Conservation (phyloP, 2,329 filamentous ascomycete genomes). For the Penicillium sp. region DNA sequence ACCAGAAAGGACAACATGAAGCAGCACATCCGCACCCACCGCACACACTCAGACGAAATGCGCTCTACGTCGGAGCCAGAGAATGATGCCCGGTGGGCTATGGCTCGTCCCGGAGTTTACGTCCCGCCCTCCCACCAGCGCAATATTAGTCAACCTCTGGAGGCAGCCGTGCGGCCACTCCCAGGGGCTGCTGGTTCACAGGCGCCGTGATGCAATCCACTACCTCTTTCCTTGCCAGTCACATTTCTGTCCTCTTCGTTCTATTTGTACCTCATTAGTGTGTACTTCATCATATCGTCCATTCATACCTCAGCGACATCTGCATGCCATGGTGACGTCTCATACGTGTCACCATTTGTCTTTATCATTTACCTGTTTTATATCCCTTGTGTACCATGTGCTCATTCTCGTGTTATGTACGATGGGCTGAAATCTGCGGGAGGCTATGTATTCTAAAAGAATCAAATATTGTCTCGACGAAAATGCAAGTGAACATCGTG, state of each 20-base stretch:
- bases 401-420: constrained; percentile 9
- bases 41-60: constrained; percentile 37
- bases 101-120: constrained; percentile 14
- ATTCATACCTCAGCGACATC: constrained; percentile 8
- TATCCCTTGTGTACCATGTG: constrained; percentile 18
- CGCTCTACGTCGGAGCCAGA: constrained; percentile 24
- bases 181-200: constrained; percentile 3
- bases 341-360: constrained; percentile 5
- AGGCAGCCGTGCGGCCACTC: constrained; percentile 8
- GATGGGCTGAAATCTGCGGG: background rate
- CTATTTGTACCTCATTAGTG: constrained; percentile 1
- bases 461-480: constrained; percentile 1
- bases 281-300: background rate
- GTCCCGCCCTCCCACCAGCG: constrained; percentile 15
- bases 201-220: background rate
- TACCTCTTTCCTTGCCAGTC: background rate
- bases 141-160: constrained; percentile 18
- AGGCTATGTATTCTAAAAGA: background rate
- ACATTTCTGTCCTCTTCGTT: background rate
- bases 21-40: constrained; percentile 64
- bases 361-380: constrained; percentile 14
- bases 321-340: constrained; percentile 1
- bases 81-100: constrained; percentile 16
- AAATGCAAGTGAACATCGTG: constrained; percentile 10
- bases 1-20: constrained; percentile 71